Evolutionary conservation across 2,329 filamentous ascomycete genomes (phyloP).

Genomic region (Arachnomyces sp.): DNA sequence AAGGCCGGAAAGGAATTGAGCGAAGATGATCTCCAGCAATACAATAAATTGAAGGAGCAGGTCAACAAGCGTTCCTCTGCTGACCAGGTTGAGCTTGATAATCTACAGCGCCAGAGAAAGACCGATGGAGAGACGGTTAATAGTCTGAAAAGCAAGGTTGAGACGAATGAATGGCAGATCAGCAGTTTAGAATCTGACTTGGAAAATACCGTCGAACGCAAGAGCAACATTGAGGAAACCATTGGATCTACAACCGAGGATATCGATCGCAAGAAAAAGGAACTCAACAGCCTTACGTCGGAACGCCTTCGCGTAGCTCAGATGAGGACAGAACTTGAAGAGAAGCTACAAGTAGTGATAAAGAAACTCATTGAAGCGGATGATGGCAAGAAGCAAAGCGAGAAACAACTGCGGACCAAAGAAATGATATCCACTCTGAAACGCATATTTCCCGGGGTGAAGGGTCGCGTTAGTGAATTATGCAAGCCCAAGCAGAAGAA

Average conservation of each 20-base stretch:
- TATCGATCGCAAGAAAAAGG: conserved; percentile 83
- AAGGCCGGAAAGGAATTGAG: conserved; percentile 81
- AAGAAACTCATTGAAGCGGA: conserved; percentile 78
- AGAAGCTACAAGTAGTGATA: conserved; percentile 76
- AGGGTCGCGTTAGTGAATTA: conserved; percentile 80
- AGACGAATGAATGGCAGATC: conserved; percentile 64
- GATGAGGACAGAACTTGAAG: conserved; percentile 79
- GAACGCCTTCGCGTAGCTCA: conserved; percentile 75
- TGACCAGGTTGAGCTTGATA: conserved; percentile 76
- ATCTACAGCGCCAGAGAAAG: conserved; percentile 79
- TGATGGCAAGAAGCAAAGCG: conserved; percentile 75
- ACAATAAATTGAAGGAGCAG: conserved; percentile 74
- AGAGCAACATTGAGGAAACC: conserved; percentile 52
- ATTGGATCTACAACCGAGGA: conserved; percentile 65
- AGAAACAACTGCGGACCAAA: conserved; percentile 69
- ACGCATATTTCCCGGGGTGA: conserved; percentile 84
- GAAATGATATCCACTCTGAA: conserved; percentile 82
- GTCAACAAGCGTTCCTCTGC: conserved; percentile 74
- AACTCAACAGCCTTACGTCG: conserved; percentile 76
- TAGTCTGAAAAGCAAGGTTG: conserved; percentile 80
- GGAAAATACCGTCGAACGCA: conserved; percentile 60
- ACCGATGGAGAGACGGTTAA: conserved; percentile 87
- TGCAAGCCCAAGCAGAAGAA: conserved; percentile 98
- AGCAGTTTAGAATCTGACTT: conserved; percentile 69
- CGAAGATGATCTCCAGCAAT: conserved; percentile 80